Evolutionary conservation across 1,139 yeast species (phyloP), one percentile per base, ranked within the genome.

Genomic region (Hansenula lynferdii): DNA sequence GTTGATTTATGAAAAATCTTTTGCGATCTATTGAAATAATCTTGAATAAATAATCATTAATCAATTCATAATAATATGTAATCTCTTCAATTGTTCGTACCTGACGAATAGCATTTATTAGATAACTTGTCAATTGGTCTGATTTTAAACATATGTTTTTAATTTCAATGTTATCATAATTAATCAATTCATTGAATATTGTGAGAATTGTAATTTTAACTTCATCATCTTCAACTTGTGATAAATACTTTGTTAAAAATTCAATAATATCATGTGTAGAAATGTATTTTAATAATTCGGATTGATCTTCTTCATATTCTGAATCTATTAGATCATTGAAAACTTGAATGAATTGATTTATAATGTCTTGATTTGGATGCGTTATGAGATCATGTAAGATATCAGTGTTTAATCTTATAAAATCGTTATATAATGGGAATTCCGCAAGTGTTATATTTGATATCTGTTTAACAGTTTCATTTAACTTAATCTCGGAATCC

Each of bases 341-440:
- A 14, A 32, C 28, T 6, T 11, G 5, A 4, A 33, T 33, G 20
- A 33, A 25, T 27, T 33, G 30, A 19, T 51, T 48, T 6, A 55
- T 57, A 27, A 65, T 58, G 28, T 61, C 65, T 11, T 50, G 43
- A 38, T 65, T 65, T 12, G 60, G 63, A 36, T 65, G 69, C 8
- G 43, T 43, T 19, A 63, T 34, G 15, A 62, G 39, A 4, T 49
- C 42, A 12, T 51, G 36, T 17, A 62, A 42, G 4, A 49, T 40
- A 6, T 42, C 52, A n/a, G 50, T 48, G 9, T 52, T 54, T n/a
- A 49, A 37, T 16, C 49, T 43, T 10, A 52, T 40, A 15, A 60
- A 42, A 6, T 49, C 52, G 2, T 49, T 41, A 30, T 47, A 55
- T 14, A 58, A 42, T 5, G 50, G 49, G 0, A 59, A 25, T 5